Percentiles rank a stretch among this genome's conserved stretches.
These are phyloP conservation scores for Phialocephala sp. DNA, from an alignment of 2,329 filamentous ascomycete species.

Conservation along the genomic window DNA sequence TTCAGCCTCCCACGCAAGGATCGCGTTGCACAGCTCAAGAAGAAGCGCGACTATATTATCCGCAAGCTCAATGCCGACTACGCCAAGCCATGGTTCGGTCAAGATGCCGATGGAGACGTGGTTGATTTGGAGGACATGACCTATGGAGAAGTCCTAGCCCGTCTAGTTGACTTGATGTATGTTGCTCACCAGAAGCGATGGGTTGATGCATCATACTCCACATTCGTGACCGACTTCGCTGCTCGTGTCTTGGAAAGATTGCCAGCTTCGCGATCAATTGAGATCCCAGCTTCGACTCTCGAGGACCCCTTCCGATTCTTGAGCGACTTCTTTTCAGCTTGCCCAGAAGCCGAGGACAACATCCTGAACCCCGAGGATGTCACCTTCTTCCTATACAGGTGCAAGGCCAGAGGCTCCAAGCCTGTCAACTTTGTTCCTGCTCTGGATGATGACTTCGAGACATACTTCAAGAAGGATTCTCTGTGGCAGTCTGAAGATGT, in stretches of 20 bases:
- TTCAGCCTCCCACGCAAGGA: constrained; percentile 91
- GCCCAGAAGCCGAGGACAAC: constrained; percentile 83
- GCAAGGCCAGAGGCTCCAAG: constrained; percentile 88
- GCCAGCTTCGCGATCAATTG: constrained; percentile 53
- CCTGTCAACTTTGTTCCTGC: constrained; percentile 91
- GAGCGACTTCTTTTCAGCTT: constrained; percentile 77
- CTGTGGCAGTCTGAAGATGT: constrained; percentile 98
- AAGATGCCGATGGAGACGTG: constrained; percentile 64
- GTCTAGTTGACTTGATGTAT: constrained; percentile 86
- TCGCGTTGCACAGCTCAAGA: constrained; percentile 80
- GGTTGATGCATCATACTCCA: constrained; percentile 82
- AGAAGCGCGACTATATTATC: constrained; percentile 86
- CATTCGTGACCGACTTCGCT: constrained; percentile 77
- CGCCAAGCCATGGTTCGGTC: constrained; percentile 86
- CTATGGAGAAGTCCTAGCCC: constrained; percentile 80
- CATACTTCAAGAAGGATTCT: constrained; percentile 99
- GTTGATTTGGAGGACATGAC: constrained; percentile 94
- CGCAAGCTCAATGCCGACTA: constrained; percentile 92
- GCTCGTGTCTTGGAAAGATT: constrained; percentile 94
- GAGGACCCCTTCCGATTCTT: constrained; percentile 77
- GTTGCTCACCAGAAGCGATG: constrained; percentile 85
- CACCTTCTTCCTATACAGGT: constrained; percentile 90
- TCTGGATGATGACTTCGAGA: constrained; percentile 93
- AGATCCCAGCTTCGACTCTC: constrained; percentile 4
- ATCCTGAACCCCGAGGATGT: constrained; percentile 96